Conservation (phyloP, 768 basidiomycete genomes). For the Lactarius evosmus region DNA sequence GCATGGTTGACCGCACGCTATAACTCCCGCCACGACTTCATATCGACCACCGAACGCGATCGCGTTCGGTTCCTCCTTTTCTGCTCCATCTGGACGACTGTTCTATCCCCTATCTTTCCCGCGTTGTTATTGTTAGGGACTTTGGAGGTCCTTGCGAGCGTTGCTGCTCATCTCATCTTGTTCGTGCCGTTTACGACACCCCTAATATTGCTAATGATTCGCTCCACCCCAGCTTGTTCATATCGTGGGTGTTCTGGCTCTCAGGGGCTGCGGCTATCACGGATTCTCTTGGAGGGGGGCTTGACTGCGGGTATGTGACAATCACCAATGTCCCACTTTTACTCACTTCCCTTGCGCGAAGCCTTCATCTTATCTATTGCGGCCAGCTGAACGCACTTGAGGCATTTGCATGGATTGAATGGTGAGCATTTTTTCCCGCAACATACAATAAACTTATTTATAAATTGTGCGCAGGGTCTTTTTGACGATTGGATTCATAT, state of each 20-base stretch:
- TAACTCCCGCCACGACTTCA: constrained; percentile 53
- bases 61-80: constrained; percentile 35
- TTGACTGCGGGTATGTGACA: constrained; percentile 24
- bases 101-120: constrained; percentile 26
- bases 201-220: neutral
- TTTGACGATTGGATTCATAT: constrained; percentile 19
- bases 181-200: neutral
- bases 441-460: neutral
- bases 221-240: constrained; percentile 16
- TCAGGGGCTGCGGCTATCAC: constrained; percentile 28
- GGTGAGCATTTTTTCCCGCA: constrained; percentile 10
- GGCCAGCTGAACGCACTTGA: constrained; percentile 25
- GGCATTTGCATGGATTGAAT: constrained; percentile 29
- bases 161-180: constrained; percentile 25
- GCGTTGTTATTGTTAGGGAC: constrained; percentile 3
- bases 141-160: constrained; percentile 6
- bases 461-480: constrained; percentile 19
- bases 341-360: neutral
- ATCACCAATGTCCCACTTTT: neutral
- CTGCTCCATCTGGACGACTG: constrained; percentile 28
- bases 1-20: constrained; percentile 68
- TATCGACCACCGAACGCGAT: constrained; percentile 48
- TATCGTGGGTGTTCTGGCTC: constrained; percentile 30
- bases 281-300: constrained; percentile 10
- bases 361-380: constrained; percentile 20